Percentiles rank a stretch among this genome's conserved stretches.
Conservation (phyloP, 2,329 filamentous ascomycete species). For the Phialemonium atrogriseum region DNA sequence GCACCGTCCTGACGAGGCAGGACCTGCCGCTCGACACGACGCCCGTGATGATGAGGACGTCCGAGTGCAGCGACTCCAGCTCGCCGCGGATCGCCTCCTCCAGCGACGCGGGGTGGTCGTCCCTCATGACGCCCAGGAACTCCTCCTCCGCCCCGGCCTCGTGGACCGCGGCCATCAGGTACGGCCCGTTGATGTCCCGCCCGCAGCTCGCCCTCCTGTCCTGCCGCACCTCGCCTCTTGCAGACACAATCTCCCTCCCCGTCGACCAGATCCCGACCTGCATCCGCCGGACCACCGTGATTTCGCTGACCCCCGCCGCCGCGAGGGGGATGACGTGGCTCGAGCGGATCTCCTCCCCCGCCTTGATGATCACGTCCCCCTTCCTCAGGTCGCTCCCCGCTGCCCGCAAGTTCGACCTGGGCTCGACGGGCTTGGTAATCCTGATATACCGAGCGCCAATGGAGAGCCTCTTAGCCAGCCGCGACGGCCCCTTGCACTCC, state of each 20-base stretch:
- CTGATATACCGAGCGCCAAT: too few species aligned
- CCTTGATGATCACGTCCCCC: neutral
- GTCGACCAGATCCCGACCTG: neutral
- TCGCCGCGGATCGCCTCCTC: neutral
- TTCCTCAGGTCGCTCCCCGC: neutral
- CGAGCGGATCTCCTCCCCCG: neutral
- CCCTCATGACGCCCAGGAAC: conserved; percentile 5
- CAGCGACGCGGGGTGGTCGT: neutral
- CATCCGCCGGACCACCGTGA: neutral
- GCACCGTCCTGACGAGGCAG: conserved; percentile 15
- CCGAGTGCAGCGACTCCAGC: conserved; percentile 7
- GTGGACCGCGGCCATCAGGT: neutral
- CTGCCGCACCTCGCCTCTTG: too few species aligned
- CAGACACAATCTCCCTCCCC: neutral
- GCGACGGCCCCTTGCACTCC: too few species aligned
- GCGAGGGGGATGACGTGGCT: neutral
- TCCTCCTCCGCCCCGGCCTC: conserved; percentile 19
- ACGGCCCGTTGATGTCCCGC: neutral
- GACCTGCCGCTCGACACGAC: conserved; percentile 19
- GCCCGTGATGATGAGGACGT: conserved; percentile 19
- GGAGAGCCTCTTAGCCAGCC: too few species aligned
- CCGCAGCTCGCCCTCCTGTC: too few species aligned
- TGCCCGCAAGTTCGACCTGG: neutral
- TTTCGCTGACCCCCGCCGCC: neutral
- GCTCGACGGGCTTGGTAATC: neutral